These are phyloP conservation scores for Ceratobasidium sp. DNA, from an alignment of 1,284 basidiomycete genomes.

Conservation along the genomic window DNA sequence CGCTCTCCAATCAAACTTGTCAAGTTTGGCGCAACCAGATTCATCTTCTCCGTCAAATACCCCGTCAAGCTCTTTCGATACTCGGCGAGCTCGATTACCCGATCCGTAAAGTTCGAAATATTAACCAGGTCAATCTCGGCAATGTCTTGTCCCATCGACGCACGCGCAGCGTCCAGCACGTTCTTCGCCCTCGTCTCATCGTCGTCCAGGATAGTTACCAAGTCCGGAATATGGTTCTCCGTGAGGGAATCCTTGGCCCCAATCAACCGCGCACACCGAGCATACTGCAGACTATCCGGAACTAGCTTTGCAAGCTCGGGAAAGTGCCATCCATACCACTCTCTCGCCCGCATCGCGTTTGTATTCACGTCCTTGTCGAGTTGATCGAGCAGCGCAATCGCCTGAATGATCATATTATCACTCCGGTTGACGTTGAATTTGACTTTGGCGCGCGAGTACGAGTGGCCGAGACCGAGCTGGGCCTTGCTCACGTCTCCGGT, in stretches of 20 bases:
- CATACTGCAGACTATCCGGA: constrained; percentile 96
- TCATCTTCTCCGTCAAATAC: constrained; percentile 98
- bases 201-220: constrained; percentile 88
- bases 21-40: constrained; percentile 94
- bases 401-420: constrained; percentile 99
- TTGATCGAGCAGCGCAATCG: constrained; percentile 97
- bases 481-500: constrained; percentile 91
- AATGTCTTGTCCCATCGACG: constrained; percentile 95
- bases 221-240: constrained; percentile 83
- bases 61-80: constrained; percentile 93
- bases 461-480: constrained; percentile 97
- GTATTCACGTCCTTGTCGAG: constrained; percentile 99
- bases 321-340: constrained; percentile 99
- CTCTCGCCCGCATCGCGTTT: constrained; percentile 97
- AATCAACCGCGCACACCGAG: constrained; percentile 88
- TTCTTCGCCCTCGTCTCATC: constrained; percentile 92
- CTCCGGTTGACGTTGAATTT: constrained; percentile 99
- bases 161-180: constrained; percentile 92
- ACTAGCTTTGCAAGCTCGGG: constrained; percentile 96
- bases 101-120: constrained; percentile 91
- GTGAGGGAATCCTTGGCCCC: constrained; percentile 87
- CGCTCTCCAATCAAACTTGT: constrained; percentile 96
- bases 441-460: constrained; percentile 97
- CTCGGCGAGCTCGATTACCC: constrained; percentile 92
- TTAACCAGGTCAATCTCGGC: constrained; percentile 97